Conservation (phyloP, 2,329 filamentous ascomycete species). For the Ascochyta rabiei region DNA sequence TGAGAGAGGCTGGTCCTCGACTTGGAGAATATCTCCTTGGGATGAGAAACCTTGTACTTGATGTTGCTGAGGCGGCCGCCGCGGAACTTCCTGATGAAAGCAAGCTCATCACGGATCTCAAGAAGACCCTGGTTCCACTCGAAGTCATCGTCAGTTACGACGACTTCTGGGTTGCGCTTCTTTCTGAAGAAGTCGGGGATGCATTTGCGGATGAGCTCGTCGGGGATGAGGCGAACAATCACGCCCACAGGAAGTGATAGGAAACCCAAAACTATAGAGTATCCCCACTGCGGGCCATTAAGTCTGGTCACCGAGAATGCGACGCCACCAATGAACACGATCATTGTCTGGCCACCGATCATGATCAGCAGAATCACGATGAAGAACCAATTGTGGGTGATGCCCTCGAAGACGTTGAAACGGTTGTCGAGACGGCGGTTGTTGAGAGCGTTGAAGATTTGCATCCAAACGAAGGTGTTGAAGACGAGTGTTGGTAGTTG, state of each 20-base stretch:
- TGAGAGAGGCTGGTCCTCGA: slow-evolving; percentile 67
- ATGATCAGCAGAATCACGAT: slow-evolving; percentile 83
- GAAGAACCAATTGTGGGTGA: slow-evolving; percentile 87
- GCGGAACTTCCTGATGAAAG: slow-evolving; percentile 79
- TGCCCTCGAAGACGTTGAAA: slow-evolving; percentile 93
- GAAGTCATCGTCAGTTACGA: slow-evolving; percentile 55
- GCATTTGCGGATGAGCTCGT: slow-evolving; percentile 62
- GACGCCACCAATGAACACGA: slow-evolving; percentile 81
- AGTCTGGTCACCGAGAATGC: slow-evolving; percentile 79
- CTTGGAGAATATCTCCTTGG: slow-evolving; percentile 71
- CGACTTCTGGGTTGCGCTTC: slow-evolving; percentile 50
- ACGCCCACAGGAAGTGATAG: slow-evolving; percentile 86
- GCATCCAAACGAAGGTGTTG: slow-evolving; percentile 99
- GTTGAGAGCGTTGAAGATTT: slow-evolving; percentile 98
- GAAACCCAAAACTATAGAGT: slow-evolving; percentile 81
- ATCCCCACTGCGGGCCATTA: slow-evolving; percentile 80
- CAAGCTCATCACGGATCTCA: slow-evolving; percentile 80
- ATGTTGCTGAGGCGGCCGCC: slow-evolving; percentile 82
- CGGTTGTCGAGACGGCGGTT: slow-evolving; percentile 93
- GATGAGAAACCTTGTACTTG: slow-evolving; percentile 78
- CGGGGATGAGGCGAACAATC: slow-evolving; percentile 81
- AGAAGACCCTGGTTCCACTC: slow-evolving; percentile 73
- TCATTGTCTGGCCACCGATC: slow-evolving; percentile 86
- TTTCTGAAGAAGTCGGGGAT: slow-evolving; percentile 52
- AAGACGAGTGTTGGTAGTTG: slow-evolving; percentile 81